Conservation (phyloP, 2,329 filamentous ascomycete genomes). For the Fusarium papillatum region DNA sequence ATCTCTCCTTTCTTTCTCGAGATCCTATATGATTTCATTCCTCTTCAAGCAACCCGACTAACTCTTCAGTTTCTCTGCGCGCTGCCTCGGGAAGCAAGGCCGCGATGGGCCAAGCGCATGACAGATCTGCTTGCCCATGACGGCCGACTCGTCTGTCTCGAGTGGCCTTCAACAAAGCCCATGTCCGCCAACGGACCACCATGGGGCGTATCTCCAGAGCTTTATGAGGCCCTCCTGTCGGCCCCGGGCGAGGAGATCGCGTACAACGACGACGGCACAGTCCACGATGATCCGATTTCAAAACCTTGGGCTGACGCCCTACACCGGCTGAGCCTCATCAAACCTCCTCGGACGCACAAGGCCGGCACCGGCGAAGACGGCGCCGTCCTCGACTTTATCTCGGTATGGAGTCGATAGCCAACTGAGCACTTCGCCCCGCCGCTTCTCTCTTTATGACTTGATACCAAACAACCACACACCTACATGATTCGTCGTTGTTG, state of each 20-base stretch:
- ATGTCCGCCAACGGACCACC: conserved; percentile 78
- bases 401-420: conserved; percentile 61
- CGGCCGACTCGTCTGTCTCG: conserved; percentile 74
- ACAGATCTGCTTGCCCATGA: conserved; percentile 60
- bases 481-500: conserved; percentile 38
- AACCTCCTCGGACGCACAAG: conserved; percentile 63
- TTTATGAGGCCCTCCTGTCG: conserved; percentile 80
- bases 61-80: conserved; percentile 71
- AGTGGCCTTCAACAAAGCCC: conserved; percentile 83
- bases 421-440: conserved; percentile 6
- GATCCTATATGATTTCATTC: background rate
- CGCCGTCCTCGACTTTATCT: conserved; percentile 64
- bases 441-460: conserved; percentile 34
- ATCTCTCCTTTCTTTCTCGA: conserved; percentile 2
- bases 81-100: conserved; percentile 65
- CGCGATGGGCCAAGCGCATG: conserved; percentile 67
- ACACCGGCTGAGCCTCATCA: conserved; percentile 62
- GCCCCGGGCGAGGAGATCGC: conserved; percentile 76
- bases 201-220: conserved; percentile 75
- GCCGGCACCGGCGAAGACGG: conserved; percentile 61
- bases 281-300: conserved; percentile 55
- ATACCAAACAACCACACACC: conserved; percentile 40
- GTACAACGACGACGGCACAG: conserved; percentile 64
- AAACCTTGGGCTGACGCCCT: conserved; percentile 56
- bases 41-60: conserved; percentile 24